Evolutionary conservation across 2,329 filamentous ascomycete genomes (phyloP).

Genomic region (Chalaropsis thielavioides): DNA sequence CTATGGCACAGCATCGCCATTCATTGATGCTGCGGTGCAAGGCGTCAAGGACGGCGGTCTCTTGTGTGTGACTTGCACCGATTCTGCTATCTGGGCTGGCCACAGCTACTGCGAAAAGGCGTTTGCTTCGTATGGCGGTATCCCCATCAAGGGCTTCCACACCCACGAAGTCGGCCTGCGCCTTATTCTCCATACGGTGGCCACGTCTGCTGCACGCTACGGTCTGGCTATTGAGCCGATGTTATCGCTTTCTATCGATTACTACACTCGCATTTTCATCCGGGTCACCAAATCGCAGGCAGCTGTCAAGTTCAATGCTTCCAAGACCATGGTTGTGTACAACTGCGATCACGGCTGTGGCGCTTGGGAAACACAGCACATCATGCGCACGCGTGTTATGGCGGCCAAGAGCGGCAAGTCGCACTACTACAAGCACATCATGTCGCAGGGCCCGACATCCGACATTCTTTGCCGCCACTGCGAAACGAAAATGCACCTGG

Average conservation of each 20-base stretch:
- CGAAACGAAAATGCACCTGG: conserved; percentile 70
- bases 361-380: conserved; percentile 71
- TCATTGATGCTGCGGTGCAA: conserved; percentile 82
- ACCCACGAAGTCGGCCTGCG: conserved; percentile 84
- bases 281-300: conserved; percentile 64
- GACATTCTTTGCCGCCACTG: conserved; percentile 66
- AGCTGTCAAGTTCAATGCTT: conserved; percentile 77
- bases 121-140: conserved; percentile 82
- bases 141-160: conserved; percentile 69
- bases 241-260: conserved; percentile 87
- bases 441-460: conserved; percentile 55
- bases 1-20: conserved; percentile 84
- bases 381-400: conserved; percentile 54
- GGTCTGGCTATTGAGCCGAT: conserved; percentile 81
- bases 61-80: conserved; percentile 90
- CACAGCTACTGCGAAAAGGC: conserved; percentile 90
- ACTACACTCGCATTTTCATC: conserved; percentile 83
- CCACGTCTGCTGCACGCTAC: conserved; percentile 67
- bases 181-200: conserved; percentile 69
- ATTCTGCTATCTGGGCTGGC: conserved; percentile 88
- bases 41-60: conserved; percentile 69
- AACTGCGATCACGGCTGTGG: conserved; percentile 84
- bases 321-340: conserved; percentile 87
- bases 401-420: conserved; percentile 56
- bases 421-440: conserved; percentile 62